These are phyloP conservation scores for Trypanosoma mega DNA, from an alignment of 208 protist species.

Conservation along the genomic window DNA sequence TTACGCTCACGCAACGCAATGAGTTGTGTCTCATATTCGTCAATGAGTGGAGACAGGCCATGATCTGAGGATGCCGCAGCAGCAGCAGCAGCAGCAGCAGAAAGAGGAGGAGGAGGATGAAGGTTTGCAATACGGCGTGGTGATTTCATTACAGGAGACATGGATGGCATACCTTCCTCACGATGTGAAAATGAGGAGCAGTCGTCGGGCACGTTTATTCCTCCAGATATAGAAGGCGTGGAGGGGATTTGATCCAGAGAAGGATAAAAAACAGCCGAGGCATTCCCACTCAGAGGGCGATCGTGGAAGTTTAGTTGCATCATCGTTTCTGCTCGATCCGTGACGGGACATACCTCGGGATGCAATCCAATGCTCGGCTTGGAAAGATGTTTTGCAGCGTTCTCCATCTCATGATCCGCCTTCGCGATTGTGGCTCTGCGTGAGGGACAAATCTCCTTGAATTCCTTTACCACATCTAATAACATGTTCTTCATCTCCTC, in stretches of 20 bases:
- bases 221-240: too few relatives aligned
- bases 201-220: too few relatives aligned
- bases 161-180: too few relatives aligned
- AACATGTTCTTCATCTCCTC: conserved; percentile 29
- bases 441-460: conserved; percentile 26
- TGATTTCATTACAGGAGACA: too few relatives aligned
- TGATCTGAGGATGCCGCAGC: background rate
- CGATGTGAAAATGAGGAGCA: too few relatives aligned
- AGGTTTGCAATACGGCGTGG: too few relatives aligned
- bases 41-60: background rate
- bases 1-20: conserved; percentile 12
- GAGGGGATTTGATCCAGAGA: too few relatives aligned
- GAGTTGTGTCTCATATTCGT: conserved; percentile 19
- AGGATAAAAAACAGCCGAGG: too few relatives aligned
- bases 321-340: background rate
- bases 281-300: too few relatives aligned
- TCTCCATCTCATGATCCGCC: background rate
- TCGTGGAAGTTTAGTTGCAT: too few relatives aligned
- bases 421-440: background rate
- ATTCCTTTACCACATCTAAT: conserved; percentile 16
- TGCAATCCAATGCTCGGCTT: background rate
- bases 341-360: background rate
- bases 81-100: too few relatives aligned
- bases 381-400: background rate
- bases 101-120: too few relatives aligned